Conservation (phyloP, 257 asterid species). For the Echium plantagineum region DNA sequence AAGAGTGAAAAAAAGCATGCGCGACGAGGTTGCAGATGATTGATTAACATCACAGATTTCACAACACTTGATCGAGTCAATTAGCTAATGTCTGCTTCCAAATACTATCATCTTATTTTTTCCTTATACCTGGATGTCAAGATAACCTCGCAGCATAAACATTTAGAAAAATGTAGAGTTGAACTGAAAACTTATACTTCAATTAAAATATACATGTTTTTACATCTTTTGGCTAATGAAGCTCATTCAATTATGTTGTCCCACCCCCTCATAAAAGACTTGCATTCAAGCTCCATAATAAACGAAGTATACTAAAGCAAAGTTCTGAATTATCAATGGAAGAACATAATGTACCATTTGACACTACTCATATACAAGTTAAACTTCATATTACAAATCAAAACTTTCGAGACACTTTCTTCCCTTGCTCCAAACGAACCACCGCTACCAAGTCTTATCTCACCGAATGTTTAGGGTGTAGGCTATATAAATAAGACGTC, state of each 20-base stretch:
- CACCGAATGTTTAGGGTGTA: too few relatives aligned
- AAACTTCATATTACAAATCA: neutral
- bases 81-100: too few relatives aligned
- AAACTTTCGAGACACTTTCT: neutral
- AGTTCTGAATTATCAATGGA: neutral
- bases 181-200: neutral
- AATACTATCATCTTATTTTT: neutral
- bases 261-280: too few relatives aligned
- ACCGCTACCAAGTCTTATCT: too few relatives aligned
- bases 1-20: conserved; percentile 5
- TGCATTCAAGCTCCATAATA: neutral
- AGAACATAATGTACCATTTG: neutral
- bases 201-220: too few relatives aligned
- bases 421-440: neutral
- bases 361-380: neutral
- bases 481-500: too few relatives aligned
- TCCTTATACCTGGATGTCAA: neutral
- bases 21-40: conserved; percentile 1
- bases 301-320: too few relatives aligned
- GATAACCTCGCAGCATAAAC: neutral
- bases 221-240: too few relatives aligned
- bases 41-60: neutral
- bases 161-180: neutral
- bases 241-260: too few relatives aligned
- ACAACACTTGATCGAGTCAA: neutral